These are phyloP conservation scores for Friedmanniomyces endolithicus DNA, from an alignment of 495 filamentous ascomycete genomes.

Conservation along the genomic window DNA sequence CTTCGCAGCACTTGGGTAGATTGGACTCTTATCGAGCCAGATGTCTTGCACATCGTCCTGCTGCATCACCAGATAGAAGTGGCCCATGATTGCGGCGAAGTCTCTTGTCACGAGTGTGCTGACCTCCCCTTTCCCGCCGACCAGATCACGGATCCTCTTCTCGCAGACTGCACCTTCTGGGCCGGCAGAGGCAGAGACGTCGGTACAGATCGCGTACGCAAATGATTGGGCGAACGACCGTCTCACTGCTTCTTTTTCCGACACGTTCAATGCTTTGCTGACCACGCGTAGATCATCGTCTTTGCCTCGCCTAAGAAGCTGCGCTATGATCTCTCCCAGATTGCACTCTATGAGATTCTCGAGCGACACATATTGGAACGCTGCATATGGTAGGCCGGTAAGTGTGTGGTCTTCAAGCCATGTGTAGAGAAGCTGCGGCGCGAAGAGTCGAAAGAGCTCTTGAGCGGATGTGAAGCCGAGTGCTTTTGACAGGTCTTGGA, in stretches of 20 bases:
- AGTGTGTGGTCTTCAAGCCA: constrained; percentile 58
- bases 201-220: constrained; percentile 58
- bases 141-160: constrained; percentile 48
- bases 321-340: constrained; percentile 68
- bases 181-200: constrained; percentile 35
- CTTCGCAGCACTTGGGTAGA: constrained; percentile 44
- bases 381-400: constrained; percentile 58
- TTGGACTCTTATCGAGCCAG: constrained; percentile 51
- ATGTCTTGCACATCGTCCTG: constrained; percentile 61
- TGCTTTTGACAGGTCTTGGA: constrained; percentile 49
- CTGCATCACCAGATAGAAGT: constrained; percentile 56
- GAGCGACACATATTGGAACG: constrained; percentile 65
- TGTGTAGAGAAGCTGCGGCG: constrained; percentile 83
- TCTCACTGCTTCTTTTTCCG: constrained; percentile 45
- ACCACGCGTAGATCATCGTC: constrained; percentile 49
- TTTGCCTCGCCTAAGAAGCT: constrained; percentile 72
- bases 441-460: constrained; percentile 73
- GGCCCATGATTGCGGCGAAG: constrained; percentile 63
- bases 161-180: constrained; percentile 40
- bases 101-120: constrained; percentile 42
- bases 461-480: constrained; percentile 51
- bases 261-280: constrained; percentile 41
- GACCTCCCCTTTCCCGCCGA: constrained; percentile 38
- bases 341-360: constrained; percentile 56
- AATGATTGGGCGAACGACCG: constrained; percentile 66